These are phyloP conservation scores for Mitragyna speciosa DNA, from an alignment of 257 asterid genomes.

Conservation along the genomic window DNA sequence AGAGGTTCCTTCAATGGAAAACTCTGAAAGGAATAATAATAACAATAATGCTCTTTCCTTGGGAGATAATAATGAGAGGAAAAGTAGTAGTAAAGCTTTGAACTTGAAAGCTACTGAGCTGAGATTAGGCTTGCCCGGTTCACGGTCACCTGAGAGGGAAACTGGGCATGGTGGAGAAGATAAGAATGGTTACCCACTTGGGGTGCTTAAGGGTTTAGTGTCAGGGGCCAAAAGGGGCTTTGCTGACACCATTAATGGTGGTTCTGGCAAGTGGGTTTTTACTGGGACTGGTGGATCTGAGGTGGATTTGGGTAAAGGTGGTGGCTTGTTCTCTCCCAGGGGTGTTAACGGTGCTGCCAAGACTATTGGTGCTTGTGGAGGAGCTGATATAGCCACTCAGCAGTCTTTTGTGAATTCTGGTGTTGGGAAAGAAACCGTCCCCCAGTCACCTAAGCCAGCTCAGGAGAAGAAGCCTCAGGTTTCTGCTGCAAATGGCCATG, in stretches of 20 bases:
- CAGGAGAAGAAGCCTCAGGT: conserved; percentile 44
- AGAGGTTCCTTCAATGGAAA: conserved; percentile 31
- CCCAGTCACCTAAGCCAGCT: conserved; percentile 28
- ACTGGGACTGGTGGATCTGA: conserved; percentile 42
- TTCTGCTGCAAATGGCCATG: conserved; percentile 28
- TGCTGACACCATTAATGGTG: conserved; percentile 36
- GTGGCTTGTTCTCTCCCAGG: conserved; percentile 38
- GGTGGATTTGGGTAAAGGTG: conserved; percentile 27
- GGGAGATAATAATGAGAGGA: conserved; percentile 22
- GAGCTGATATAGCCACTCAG: conserved; percentile 18
- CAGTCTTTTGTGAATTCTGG: conserved; percentile 21
- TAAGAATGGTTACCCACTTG: conserved; percentile 18
- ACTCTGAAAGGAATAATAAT: conserved; percentile 26
- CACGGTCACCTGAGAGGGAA: conserved; percentile 38
- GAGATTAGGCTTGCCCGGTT: conserved; percentile 47
- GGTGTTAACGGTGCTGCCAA: conserved; percentile 33
- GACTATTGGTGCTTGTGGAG: conserved; percentile 19
- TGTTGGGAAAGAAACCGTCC: conserved; percentile 33
- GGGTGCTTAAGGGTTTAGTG: conserved; percentile 23
- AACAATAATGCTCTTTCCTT: conserved; percentile 11
- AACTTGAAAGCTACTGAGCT: conserved; percentile 51
- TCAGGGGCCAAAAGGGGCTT: conserved; percentile 49
- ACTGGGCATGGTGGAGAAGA: conserved; percentile 15
- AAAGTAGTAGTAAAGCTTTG: conserved; percentile 31
- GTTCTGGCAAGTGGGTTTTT: conserved; percentile 43